Base-by-base conservation (phyloP, 1,284 basidiomycete genomes). In the Cutaneotrichosporon sp. region DNA sequence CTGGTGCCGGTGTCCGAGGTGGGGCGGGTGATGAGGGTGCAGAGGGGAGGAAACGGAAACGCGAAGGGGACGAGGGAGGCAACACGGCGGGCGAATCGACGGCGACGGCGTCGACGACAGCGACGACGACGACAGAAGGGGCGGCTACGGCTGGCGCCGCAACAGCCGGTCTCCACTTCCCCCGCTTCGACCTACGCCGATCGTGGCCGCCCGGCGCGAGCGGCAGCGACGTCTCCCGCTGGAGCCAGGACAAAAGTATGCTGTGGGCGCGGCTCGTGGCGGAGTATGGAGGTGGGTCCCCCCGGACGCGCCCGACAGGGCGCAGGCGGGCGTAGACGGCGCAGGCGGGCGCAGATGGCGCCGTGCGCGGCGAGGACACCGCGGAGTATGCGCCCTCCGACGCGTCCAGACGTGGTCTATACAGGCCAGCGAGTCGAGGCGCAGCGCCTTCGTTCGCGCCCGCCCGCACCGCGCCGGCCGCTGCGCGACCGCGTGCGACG, bases 161-260 rank as follows among this genome's bases (percentile, higher is more conserved):
- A 1, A 3, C 41, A 1, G 36, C 26, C 37, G 46, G 46, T 3
- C 38, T 39, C 23, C 38, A 56, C 21, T 77, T 77, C 52, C 64
- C 63, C 0, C 47, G 49, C 36, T 75, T 77, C 41, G 69, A 75
- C 41, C 52, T 76, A 36, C 73, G 72, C 60, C 56, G 73, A 34
- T 76, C 73, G 17, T 78, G 77, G 77, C 63, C 61, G 18, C 53
- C 56, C 2, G 76, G 76, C 1, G 76, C 73, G 1, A 62, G 70
- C 0, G 77, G 77, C 0, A 72, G 73, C 35, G 74, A 76, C 38
- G 59, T 78, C 2, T 77, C 69, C 5, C 41, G 60, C 35, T 76
- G 67, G 58, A 69, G 73, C 15, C 68, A 58, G 46, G 77, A 78
- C 62, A 78, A 78, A 65, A 76, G 72, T 52, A 75, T 71, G 73